Percentiles rank a stretch among this genome's conserved stretches.
phyloP scores from a whole-genome alignment of 2,329 filamentous ascomycete genomes.

The Colletotrichum spinosum region DNA sequence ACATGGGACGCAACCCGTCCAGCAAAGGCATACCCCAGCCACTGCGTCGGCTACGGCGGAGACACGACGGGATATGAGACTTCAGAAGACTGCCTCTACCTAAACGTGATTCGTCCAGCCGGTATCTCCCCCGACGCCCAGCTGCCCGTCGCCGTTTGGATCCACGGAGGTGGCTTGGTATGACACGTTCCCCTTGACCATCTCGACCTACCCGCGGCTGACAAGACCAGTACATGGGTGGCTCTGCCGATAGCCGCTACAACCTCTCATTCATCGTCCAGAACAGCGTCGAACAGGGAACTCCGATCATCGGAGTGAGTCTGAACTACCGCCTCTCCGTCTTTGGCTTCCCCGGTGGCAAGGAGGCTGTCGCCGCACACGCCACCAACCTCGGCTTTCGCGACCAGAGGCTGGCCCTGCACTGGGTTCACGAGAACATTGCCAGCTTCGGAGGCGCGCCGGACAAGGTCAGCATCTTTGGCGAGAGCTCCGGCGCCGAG shows the following conservation, averaged over 20 bases:
- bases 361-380: conserved; percentile 52
- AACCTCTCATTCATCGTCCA: conserved; percentile 70
- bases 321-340: conserved; percentile 62
- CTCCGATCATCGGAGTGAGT: conserved; percentile 60
- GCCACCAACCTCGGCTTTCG: conserved; percentile 62
- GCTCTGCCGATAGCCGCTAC: conserved; percentile 61
- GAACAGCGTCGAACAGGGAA: conserved; percentile 56
- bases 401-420: conserved; percentile 59
- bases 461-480: conserved; percentile 61
- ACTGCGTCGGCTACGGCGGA: conserved; percentile 62
- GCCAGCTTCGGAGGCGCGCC: conserved; percentile 57
- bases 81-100: conserved; percentile 69
- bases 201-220: background rate
- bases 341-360: conserved; percentile 59
- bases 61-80: conserved; percentile 40
- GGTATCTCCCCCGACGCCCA: conserved; percentile 51
- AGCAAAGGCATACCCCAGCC: conserved; percentile 57
- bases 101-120: conserved; percentile 70
- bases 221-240: conserved; percentile 41
- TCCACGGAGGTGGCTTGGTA: conserved; percentile 57
- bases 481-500: conserved; percentile 62
- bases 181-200: background rate
- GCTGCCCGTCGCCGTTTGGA: conserved; percentile 70
- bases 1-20: conserved; percentile 54
- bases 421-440: conserved; percentile 62